A percentile compares a stretch with the other conserved stretches of the same genome.
These are phyloP conservation scores for Hypsizygus ulmarius DNA, from an alignment of 1,284 basidiomycete genomes.

Conservation along the genomic window DNA sequence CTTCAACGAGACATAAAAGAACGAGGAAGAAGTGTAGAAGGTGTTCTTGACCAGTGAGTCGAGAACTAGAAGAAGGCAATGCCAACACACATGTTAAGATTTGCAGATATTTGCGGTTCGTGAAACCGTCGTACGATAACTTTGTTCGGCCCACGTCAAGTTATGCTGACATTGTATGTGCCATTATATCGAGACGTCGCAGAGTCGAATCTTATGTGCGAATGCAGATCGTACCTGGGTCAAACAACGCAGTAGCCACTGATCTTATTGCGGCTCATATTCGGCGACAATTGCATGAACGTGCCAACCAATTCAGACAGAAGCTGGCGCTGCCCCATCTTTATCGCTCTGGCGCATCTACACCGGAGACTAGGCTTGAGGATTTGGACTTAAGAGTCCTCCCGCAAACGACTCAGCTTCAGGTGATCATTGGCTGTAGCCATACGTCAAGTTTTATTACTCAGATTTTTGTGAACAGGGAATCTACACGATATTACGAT, in stretches of 20 bases:
- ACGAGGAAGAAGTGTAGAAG: conserved; percentile 81
- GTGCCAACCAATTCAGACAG: conserved; percentile 72
- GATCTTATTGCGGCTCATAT: conserved; percentile 93
- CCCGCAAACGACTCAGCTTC: conserved; percentile 79
- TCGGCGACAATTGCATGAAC: conserved; percentile 77
- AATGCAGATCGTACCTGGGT: conserved; percentile 84
- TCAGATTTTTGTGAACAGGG: conserved; percentile 49
- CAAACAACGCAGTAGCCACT: conserved; percentile 86
- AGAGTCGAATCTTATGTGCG: neutral
- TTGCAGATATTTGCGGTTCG: conserved; percentile 81
- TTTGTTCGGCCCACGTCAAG: conserved; percentile 90
- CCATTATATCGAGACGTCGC: neutral
- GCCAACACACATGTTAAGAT: neutral
- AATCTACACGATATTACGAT: conserved; percentile 84
- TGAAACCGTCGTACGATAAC: conserved; percentile 92
- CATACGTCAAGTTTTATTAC: neutral
- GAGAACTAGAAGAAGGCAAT: neutral
- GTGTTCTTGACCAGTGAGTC: conserved; percentile 83
- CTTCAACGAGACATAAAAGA: conserved; percentile 88
- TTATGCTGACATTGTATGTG: conserved; percentile 82
- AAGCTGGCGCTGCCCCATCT: conserved; percentile 57
- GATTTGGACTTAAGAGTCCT: conserved; percentile 66
- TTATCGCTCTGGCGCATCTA: conserved; percentile 33
- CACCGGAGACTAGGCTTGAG: conserved; percentile 34
- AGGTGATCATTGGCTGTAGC: conserved; percentile 41